Conservation (phyloP, 768 basidiomycete species). For the Termitomyces heimii region DNA sequence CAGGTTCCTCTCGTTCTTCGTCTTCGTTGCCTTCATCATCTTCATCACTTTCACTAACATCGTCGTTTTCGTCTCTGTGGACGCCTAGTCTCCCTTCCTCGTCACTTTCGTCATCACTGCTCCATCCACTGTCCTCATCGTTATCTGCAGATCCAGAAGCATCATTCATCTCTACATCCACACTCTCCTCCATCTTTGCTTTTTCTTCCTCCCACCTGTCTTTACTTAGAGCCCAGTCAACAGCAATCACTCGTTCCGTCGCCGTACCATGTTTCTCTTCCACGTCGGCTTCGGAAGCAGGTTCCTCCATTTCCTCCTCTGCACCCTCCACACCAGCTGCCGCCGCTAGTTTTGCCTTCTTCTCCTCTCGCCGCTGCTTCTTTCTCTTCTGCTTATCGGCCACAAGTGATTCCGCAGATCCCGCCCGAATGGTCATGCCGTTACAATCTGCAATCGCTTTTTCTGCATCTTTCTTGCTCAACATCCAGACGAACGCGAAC, state of each 20-base stretch:
- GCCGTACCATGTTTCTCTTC: constrained; percentile 29
- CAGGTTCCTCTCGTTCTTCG: constrained; percentile 35
- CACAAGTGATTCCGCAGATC: constrained; percentile 49
- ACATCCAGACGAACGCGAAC: constrained; percentile 95
- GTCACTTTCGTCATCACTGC: constrained; percentile 33
- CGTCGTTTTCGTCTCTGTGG: constrained; percentile 35
- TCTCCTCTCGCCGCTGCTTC: constrained; percentile 52
- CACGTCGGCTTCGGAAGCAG: constrained; percentile 21
- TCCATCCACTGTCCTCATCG: constrained; percentile 20
- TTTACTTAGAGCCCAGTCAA: constrained; percentile 96
- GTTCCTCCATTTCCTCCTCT: constrained; percentile 29
- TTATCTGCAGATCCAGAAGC: constrained; percentile 24
- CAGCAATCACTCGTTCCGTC: constrained; percentile 69
- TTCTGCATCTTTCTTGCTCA: constrained; percentile 81
- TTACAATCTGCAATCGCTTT: constrained; percentile 76
- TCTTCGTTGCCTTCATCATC: constrained; percentile 26
- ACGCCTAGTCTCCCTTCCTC: constrained; percentile 39
- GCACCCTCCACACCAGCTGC: constrained; percentile 30
- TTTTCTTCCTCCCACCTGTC: constrained; percentile 85
- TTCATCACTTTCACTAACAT: constrained; percentile 30
- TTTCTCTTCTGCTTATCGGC: constrained; percentile 64
- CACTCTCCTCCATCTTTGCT: constrained; percentile 42
- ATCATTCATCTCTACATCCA: constrained; percentile 31
- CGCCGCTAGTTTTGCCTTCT: constrained; percentile 32
- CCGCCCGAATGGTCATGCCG: constrained; percentile 61